Base-by-base conservation (phyloP, 164 flowering plant species). In the Umbilicus rupestris region DNA sequence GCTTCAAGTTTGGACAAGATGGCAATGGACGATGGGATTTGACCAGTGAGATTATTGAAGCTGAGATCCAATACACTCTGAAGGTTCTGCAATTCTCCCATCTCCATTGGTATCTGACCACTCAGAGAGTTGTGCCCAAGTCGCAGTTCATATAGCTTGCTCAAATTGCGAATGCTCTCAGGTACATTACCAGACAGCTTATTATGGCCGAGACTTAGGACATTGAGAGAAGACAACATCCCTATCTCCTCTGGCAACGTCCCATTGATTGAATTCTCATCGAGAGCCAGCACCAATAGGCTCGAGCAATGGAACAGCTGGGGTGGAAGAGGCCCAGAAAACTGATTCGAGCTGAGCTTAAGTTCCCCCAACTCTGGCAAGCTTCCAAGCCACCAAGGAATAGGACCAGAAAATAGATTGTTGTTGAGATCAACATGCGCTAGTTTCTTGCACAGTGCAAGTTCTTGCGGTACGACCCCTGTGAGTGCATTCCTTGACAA, bases 41-140 rank as follows among this genome's bases (percentile, higher is more conserved):
- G 58, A 10, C 99, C 96, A 0, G 76, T 79, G 70, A 95, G 80
- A 68, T 88, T 83, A 78, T 95, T 92, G 82, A 75, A 72, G 68
- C 99, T 95, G 65, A 95, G 85, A 72, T 95, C 96, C 49, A 95
- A 68, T 29, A 78, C 44, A 67, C 83, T 89, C 39, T 95, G 99
- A 19, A 95, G 87, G 72, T 89, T 83, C 49, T 84, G 84, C 44
- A 92, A 84, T 62, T 87, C 75, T 31, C 86, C 92, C 6, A 89
- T 52, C 79, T 95, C 97, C 16, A 20, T 12, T 0, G 99, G 99
- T 26, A 92, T 81, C 63, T 77, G 85, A 16, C 97, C 94, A 45
- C 47, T 70, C 20, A 95, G 82, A 65, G 63, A 62, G 74, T 92
- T 95, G 2, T 70, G 50, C 0, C 97, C 81, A 5, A 95, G 86